Base-by-base conservation (phyloP, 1,139 yeast genomes). In the Zygosaccharomyces pseudobailii region DNA sequence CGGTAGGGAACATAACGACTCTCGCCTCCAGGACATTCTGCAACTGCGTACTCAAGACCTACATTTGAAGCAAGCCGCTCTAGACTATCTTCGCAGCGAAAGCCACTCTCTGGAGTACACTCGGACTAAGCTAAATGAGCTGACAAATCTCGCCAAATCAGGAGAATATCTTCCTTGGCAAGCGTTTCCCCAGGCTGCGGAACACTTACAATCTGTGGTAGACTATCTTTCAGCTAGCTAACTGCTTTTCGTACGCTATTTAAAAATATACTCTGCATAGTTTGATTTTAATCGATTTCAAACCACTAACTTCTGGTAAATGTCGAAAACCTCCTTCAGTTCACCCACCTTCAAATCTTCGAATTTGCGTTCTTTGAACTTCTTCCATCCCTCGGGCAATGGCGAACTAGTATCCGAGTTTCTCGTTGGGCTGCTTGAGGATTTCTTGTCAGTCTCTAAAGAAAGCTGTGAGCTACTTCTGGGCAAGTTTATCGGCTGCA, bases 21-120 rank as follows among this genome's bases (percentile, higher is more conserved):
- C 74, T 13, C 54, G 69, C 38, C 67, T 59, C 56, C 71, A 42
- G 55, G 65, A 54, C 62, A 76, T 66, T 51, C 47, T 54, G 59
- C 69, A 41, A 50, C 74, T 56, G 70, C 78, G 67, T 60, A 70
- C 77, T 1, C 51, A 59, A 2, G 71, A 71, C 49, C 51, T 55
- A 5, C 68, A 70, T 6, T 56, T 77, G 40, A 82, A 82, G 61
- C 62, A 62, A 35, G 69, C 71, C 43, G 82, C 84, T 0, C 66
- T 82, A 5, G 65, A 66, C 7, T 71, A 73, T 47, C 67, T 83
- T 67, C 63, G 69, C 36, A 61, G 65, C 27, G 61, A 77, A 0
- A 69, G 72, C 5, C 73, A 54, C 20, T 62, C 67, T 2, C 43
- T 62, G 40, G 58, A 51, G 2, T 59, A 60, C 42, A 53, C 66